A percentile compares a stretch with the other conserved stretches of the same genome.
Conservation (phyloP, 495 filamentous ascomycete genomes). For the Corynascus novoguineensis region DNA sequence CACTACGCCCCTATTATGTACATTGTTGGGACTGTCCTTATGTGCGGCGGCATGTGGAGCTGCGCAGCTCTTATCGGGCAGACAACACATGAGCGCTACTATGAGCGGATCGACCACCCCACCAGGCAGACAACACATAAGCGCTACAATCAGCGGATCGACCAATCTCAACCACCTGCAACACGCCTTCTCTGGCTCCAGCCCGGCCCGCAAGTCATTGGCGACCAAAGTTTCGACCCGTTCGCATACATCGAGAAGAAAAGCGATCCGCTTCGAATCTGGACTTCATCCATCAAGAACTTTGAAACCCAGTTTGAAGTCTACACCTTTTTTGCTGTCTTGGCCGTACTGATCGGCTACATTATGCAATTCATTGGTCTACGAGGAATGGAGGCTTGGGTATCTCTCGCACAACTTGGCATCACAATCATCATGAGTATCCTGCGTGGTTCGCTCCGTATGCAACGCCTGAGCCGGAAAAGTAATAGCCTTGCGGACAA, state of each 20-base stretch:
- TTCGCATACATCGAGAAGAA: neutral
- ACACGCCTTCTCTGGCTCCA: neutral
- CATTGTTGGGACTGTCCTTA: neutral
- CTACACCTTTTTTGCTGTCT: conserved; percentile 20
- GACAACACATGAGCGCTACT: neutral
- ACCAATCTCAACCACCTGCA: too few species aligned
- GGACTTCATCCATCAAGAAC: too few species aligned
- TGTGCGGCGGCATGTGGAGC: neutral
- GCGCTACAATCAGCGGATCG: neutral
- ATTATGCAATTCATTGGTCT: neutral
- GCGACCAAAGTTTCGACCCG: conserved; percentile 28
- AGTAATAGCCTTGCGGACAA: neutral
- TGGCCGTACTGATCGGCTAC: conserved; percentile 13
- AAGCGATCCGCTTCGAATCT: too few species aligned
- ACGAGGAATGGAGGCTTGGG: neutral
- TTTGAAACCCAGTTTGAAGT: neutral
- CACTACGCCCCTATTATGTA: too few species aligned
- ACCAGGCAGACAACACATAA: neutral
- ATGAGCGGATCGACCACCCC: neutral
- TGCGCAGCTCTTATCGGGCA: neutral
- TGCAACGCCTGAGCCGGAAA: neutral
- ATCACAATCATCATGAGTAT: neutral
- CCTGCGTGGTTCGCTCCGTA: neutral
- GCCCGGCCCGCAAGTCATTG: conserved; percentile 9
- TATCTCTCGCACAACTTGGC: neutral